Base-by-base conservation (phyloP, 805 yeast genomes). In the Pichia phayaonensis region DNA sequence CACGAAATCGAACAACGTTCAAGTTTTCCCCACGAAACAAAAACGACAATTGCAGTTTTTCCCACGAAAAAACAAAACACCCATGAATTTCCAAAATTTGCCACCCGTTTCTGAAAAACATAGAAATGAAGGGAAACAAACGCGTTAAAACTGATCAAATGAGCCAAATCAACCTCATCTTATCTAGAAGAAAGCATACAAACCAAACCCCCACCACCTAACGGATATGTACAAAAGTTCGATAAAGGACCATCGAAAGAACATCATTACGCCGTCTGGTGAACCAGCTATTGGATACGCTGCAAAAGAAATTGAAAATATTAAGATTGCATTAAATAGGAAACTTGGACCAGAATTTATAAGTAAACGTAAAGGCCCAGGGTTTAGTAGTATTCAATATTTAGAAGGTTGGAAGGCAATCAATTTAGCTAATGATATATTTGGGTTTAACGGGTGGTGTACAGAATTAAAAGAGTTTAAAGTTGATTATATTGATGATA, bases 351-450 rank as follows among this genome's bases (percentile, higher is more conserved):
- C 94, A 0, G 94, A 86, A 59, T 86, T 77, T 58, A 83, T 86
- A 22, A 81, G 90, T 26, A 80, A 79, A 40, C 71, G 95, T 44
- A 81, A 89, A 8, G 90, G 90, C 2, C 88, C 83, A 36, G 89
- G 88, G 2, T 83, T 85, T 15, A 74, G 73, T 44, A 72, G 76
- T 49, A 86, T 86, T 4, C 80, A 85, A 2, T 86, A 86, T 59
- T 74, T 86, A 40, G 94, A 86, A 65, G 95, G 95, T 1, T 86
- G 92, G 90, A 83, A 80, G 61, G 92, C 87, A 2, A 75, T 86
- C 39, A 84, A 84, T 60, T 65, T 86, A 44, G 95, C 95, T 15
- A 86, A 86, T 60, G 84, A 83, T 58, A 81, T 86, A 3, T 86
- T 86, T 72, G 95, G 95, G 0, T 86, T 83, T 58, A 81, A 85